Evolutionary conservation across 352 stramenopile species (phyloP), one percentile per base, ranked within the genome.

Genomic region (Phytophthora sp.): DNA sequence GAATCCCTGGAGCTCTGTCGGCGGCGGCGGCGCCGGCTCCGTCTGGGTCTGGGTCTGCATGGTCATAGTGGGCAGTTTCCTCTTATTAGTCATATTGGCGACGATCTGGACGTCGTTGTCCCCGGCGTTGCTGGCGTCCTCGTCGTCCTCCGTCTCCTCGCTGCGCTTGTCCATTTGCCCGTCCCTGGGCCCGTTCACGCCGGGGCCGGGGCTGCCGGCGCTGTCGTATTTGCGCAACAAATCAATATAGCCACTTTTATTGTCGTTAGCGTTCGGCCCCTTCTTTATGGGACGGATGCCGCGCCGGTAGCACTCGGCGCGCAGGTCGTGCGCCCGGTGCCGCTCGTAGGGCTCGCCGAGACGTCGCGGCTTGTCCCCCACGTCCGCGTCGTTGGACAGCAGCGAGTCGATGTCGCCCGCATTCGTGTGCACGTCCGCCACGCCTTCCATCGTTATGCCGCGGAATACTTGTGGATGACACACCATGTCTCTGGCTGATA

Each of bases 181-280:
- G 2, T 2, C 20, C 30, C n/a, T 74, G 57, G 20, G 62, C 56
- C 13, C 38, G 39, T 28, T 74, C 62, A 3, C 42, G 56, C 10
- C 21, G 41, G 21, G 13, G 1, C 12, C 41, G 11, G 41, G 13
- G 28, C 44, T 43, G 13, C 37, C 34, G 12, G 69, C 73, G 30
- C 72, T 73, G 62, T 91, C 82, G 48, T 77, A 76, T 72, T 84
- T 79, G 45, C 84, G 79, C 42, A 93, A 60, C 38, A 93, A 61
- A 20, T 84, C 27, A 44, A 93, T 85, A 67, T 93, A 93, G 13
- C 84, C 84, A 68, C 72, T 79, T 76, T 93, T 93, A 67, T 93
- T 93, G 76, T 93, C 84, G 62, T 93, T 93, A n/a, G 84, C 82
- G 41, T 89, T 77, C 3, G 84, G 84, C 1, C 84, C 84, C 76